Conservation (phyloP, 2,329 filamentous ascomycete genomes). For the Aspergillus glaucus region DNA sequence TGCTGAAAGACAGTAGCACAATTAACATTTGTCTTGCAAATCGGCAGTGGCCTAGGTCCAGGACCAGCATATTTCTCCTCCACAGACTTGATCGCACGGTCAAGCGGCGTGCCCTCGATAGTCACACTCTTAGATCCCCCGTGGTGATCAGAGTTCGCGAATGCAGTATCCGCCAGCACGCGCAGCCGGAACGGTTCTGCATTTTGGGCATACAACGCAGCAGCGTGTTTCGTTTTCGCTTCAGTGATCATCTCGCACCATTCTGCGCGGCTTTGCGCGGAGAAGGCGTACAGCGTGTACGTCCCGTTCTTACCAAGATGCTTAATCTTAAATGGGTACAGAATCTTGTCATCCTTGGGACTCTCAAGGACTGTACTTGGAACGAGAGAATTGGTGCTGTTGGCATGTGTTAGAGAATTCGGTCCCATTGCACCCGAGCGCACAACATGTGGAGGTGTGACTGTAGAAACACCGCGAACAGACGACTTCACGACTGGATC, state of each 20-base stretch:
- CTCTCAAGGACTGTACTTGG: constrained; percentile 46
- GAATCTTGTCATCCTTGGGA: constrained; percentile 67
- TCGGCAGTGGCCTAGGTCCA: constrained; percentile 63
- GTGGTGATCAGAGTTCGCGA: constrained; percentile 46
- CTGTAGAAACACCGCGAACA: constrained; percentile 61
- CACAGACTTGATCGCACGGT: constrained; percentile 82
- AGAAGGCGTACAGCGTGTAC: constrained; percentile 82
- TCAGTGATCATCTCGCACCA: constrained; percentile 94
- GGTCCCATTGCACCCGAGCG: constrained; percentile 10
- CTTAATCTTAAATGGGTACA: constrained; percentile 94
- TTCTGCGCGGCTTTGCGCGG: constrained; percentile 66
- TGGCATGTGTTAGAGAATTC: constrained; percentile 51
- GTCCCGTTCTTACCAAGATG: constrained; percentile 82
- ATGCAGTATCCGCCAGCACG: constrained; percentile 87
- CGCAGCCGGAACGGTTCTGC: constrained; percentile 90
- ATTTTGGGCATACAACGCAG: constrained; percentile 82
- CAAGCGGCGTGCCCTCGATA: constrained; percentile 84
- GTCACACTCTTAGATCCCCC: constrained; percentile 62
- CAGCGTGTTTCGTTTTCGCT: constrained; percentile 89
- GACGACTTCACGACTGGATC: constrained; percentile 77
- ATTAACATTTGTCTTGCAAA: constrained; percentile 82
- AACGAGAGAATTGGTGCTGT: constrained; percentile 59
- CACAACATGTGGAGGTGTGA: constrained; percentile 50
- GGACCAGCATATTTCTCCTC: constrained; percentile 63
- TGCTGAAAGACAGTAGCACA: constrained; percentile 84